These are phyloP conservation scores for Primulina eburnea DNA, from an alignment of 257 asterid species.

Conservation along the genomic window DNA sequence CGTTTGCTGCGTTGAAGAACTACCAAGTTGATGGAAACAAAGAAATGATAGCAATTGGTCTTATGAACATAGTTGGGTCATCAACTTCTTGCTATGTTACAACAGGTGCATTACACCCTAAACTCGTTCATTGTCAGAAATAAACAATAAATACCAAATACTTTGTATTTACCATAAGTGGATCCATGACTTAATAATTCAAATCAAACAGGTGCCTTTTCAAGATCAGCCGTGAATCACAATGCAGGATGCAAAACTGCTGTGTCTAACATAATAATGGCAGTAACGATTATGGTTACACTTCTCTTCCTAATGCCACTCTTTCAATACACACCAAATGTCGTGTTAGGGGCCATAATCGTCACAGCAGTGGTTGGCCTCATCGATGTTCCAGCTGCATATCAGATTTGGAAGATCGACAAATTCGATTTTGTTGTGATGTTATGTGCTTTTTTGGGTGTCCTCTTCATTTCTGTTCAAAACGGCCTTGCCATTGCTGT, in stretches of 20 bases:
- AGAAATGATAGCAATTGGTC: conserved; percentile 90
- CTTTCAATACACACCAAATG: conserved; percentile 83
- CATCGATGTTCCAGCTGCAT: conserved; percentile 78
- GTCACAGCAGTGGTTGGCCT: conserved; percentile 84
- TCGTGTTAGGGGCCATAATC: conserved; percentile 77
- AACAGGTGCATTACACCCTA: conserved; percentile 43
- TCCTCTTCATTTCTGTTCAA: conserved; percentile 74
- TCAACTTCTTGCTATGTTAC: conserved; percentile 87
- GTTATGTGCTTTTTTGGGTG: conserved; percentile 76
- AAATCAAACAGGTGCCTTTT: conserved; percentile 61
- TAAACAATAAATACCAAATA: background rate
- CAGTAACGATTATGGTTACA: conserved; percentile 78
- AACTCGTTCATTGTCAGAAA: background rate
- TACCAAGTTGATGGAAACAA: conserved; percentile 93
- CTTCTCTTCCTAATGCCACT: conserved; percentile 92
- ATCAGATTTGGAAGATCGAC: conserved; percentile 71
- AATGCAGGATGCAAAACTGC: conserved; percentile 91
- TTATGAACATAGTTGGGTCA: conserved; percentile 83
- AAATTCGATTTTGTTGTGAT: conserved; percentile 73
- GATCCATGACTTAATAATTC: background rate
- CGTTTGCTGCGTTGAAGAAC: conserved; percentile 86
- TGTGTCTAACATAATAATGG: conserved; percentile 75
- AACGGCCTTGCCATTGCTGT: conserved; percentile 82
- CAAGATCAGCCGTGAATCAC: conserved; percentile 92
- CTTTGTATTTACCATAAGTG: background rate